Evolutionary conservation across 2,329 filamentous ascomycete genomes (phyloP).

Genomic region (Claviceps sp.): DNA sequence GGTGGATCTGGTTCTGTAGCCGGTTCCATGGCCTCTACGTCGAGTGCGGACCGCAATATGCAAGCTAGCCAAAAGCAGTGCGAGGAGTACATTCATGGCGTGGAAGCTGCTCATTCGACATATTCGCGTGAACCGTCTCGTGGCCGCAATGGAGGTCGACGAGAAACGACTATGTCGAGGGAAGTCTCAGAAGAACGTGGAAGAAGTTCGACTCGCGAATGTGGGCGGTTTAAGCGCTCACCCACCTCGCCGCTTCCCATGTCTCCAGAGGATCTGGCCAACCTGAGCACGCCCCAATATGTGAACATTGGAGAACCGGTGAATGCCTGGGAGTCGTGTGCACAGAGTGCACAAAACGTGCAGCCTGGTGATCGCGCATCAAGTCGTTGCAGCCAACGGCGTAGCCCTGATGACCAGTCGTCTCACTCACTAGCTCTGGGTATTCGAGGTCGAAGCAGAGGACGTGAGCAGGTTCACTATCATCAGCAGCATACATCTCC

Average conservation of each 20-base stretch:
- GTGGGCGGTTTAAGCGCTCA: conserved; percentile 64
- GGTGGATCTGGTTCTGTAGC: conserved; percentile 41
- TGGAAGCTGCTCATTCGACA: conserved; percentile 58
- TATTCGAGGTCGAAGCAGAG: conserved; percentile 48
- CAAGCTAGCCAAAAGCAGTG: conserved; percentile 46
- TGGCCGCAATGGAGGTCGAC: conserved; percentile 34
- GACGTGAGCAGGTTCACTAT: conserved; percentile 39
- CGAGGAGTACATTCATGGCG: conserved; percentile 75
- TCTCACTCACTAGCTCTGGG: conserved; percentile 29
- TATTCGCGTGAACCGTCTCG: conserved; percentile 35
- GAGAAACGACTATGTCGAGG: conserved; percentile 37
- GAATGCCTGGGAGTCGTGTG: conserved; percentile 31
- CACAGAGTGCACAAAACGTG: conserved; percentile 16
- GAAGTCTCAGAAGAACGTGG: conserved; percentile 60
- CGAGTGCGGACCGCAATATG: conserved; percentile 36
- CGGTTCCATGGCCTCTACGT: conserved; percentile 43
- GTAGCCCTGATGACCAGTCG: conserved; percentile 30
- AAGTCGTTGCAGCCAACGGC: conserved; percentile 33
- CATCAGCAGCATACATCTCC: conserved; percentile 47
- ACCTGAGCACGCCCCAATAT: conserved; percentile 36
- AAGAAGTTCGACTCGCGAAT: conserved; percentile 50
- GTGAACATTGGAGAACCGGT: conserved; percentile 24
- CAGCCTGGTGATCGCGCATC: conserved; percentile 32
- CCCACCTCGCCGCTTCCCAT: conserved; percentile 88
- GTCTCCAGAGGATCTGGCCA: conserved; percentile 76